phyloP scores from a whole-genome alignment of 208 protist species.

The Leishmania tarentolae region DNA sequence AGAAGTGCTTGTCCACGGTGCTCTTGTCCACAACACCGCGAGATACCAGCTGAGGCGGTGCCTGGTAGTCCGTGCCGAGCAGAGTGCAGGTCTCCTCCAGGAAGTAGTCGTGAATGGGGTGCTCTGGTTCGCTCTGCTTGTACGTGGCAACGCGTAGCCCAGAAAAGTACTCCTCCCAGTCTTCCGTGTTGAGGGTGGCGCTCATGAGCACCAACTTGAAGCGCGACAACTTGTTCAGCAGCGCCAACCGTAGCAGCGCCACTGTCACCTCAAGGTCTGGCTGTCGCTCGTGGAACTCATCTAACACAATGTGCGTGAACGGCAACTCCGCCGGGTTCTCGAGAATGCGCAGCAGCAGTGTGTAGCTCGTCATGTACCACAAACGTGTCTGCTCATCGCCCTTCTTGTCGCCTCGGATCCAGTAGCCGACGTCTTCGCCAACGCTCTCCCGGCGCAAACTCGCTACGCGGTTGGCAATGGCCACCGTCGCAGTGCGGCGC shows the following conservation, averaged over 20 bases:
- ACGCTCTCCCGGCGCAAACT: slow-evolving; percentile 56
- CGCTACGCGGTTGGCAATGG: slow-evolving; percentile 74
- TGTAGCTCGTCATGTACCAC: slow-evolving; percentile 92
- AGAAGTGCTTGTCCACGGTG: slow-evolving; percentile 64
- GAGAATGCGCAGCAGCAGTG: slow-evolving; percentile 77
- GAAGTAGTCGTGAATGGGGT: slow-evolving; percentile 88
- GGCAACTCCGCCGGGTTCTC: slow-evolving; percentile 50
- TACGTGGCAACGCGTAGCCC: slow-evolving; percentile 78
- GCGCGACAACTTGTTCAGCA: slow-evolving; percentile 41
- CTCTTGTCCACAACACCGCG: slow-evolving; percentile 51
- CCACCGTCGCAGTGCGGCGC: slow-evolving; percentile 51
- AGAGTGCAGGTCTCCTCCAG: slow-evolving; percentile 79
- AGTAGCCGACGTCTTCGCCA: slow-evolving; percentile 84
- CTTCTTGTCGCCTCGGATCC: slow-evolving; percentile 82
- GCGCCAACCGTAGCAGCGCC: slow-evolving; percentile 81
- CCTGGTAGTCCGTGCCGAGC: slow-evolving; percentile 59
- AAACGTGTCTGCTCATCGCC: slow-evolving; percentile 79
- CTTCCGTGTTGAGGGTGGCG: slow-evolving; percentile 88
- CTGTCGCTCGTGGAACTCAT: slow-evolving; percentile 96
- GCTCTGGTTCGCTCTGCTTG: slow-evolving; percentile 70
- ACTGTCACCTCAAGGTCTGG: slow-evolving; percentile 94
- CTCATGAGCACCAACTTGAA: slow-evolving; percentile 91
- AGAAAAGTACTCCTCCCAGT: slow-evolving; percentile 89
- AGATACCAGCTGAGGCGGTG: slow-evolving; percentile 31
- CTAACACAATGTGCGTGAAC: slow-evolving; percentile 93